Base-by-base conservation (phyloP, 2,329 filamentous ascomycete genomes). In the Colletotrichum higginsianum region DNA sequence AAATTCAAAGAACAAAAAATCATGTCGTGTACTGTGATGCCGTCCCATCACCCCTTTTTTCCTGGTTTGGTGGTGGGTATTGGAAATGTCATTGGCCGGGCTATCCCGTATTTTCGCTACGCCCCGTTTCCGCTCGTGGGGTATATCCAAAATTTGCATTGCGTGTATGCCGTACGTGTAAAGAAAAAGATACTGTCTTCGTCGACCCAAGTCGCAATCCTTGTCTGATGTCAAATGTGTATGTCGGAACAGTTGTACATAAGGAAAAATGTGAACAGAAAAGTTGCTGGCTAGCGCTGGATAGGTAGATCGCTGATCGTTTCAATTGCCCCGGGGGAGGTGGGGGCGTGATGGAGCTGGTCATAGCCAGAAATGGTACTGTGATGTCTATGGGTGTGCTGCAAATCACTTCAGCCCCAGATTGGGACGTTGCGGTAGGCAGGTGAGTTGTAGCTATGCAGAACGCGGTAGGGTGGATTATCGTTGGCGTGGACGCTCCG, bases 381-480 rank as follows among this genome's bases (percentile, higher is more conserved):
- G 57, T 26, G 47, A 46, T 16, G 7, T n/a, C 7, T 58, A 2
- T 13, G 44, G 50, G n/a, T 7, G 44, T 47, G 13, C 12, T 23
- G 12, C 40, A 15, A 16, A 16, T 8, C 13, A 16, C 50, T 11
- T 80, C 73, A 88, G n/a, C 86, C 84, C 87, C 87, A 89, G n/a
- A 89, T 88, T 0, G 87, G 88, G 3, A 82, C 84, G 46, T 86
- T 83, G 38, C 83, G 83, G 75, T 90, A 90, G 7, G 88, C 86
- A 6, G 88, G 87, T 4, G 88, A 88, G 76, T 89, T 88, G 75
- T 90, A 89, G 78, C 87, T 89, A 78, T 90, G 88, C 11, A 89
- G 79, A 13, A 89, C 82, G 1, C 87, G 85, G 71, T 86, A 89
- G 11, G 85, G 86, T 15, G 79, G 77, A 40, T 79, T 74, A 58